Conservation (phyloP, 116 monocot genomes). For the Phalaenopsis hybrid region DNA sequence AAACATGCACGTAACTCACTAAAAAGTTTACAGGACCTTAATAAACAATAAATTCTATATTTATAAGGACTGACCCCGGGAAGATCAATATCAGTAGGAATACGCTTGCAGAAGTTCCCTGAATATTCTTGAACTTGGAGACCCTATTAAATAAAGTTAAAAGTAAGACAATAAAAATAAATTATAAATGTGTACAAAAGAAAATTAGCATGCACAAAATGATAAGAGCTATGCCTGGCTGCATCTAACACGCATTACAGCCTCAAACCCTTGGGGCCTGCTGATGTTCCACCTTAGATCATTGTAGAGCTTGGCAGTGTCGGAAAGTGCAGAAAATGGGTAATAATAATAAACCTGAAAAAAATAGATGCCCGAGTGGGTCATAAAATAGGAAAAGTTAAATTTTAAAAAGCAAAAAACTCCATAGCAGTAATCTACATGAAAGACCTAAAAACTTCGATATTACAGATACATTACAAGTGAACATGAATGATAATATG, state of each 20-base stretch:
- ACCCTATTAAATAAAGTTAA: slow-evolving; percentile 42
- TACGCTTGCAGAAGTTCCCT: slow-evolving; percentile 96
- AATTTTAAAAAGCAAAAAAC: neutral
- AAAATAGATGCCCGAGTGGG: neutral
- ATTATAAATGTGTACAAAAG: neutral
- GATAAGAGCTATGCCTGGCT: slow-evolving; percentile 54
- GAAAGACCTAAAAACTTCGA: neutral
- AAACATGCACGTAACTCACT: neutral
- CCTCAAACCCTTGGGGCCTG: slow-evolving; percentile 99
- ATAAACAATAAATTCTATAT: neutral
- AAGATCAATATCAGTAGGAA: slow-evolving; percentile 99
- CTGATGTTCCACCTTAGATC: slow-evolving; percentile 98
- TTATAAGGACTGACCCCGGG: slow-evolving; percentile 63
- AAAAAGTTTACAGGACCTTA: neutral
- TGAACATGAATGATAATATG: neutral
- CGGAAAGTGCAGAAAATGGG: slow-evolving; percentile 93
- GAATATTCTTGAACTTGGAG: slow-evolving; percentile 97
- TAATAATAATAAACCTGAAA: slow-evolving; percentile 91
- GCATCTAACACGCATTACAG: slow-evolving; percentile 99
- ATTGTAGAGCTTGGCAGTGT: slow-evolving; percentile 97
- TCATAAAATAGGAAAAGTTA: neutral
- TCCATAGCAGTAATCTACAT: neutral
- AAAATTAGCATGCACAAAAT: neutral
- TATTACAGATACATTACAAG: neutral
- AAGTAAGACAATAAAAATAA: neutral